These are phyloP conservation scores for Bipolaris gigantea DNA, from an alignment of 2,329 filamentous ascomycete genomes.

Conservation along the genomic window DNA sequence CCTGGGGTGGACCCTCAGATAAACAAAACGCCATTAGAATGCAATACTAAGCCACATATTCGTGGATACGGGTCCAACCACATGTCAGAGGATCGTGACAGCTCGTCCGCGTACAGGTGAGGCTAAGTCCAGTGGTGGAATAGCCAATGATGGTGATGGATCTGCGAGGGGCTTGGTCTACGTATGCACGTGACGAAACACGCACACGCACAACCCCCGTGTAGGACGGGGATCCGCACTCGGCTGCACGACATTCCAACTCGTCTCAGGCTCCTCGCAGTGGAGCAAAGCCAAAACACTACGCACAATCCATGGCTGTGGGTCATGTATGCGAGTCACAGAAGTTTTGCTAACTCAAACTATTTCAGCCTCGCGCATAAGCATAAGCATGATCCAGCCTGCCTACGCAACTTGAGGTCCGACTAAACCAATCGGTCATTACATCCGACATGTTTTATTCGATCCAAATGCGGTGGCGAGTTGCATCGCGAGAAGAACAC, in stretches of 20 bases:
- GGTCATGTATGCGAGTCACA: background rate
- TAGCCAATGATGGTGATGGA: background rate
- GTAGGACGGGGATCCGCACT: background rate
- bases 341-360: background rate
- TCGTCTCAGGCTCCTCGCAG: background rate
- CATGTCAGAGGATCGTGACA: background rate
- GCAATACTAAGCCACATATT: background rate
- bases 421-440: background rate
- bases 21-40: background rate
- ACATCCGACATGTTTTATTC: background rate
- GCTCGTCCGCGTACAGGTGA: background rate
- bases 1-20: background rate
- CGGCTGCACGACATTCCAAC: background rate
- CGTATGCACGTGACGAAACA: background rate
- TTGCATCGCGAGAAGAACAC: background rate
- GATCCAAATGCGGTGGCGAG: background rate
- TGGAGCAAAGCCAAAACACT: constrained; percentile 1
- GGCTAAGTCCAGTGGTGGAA: no score
- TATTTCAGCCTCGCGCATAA: constrained; percentile 5
- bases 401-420: constrained; percentile 1
- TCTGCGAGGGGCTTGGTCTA: background rate
- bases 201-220: background rate
- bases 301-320: background rate
- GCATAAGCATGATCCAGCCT: background rate
- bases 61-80: background rate